Base-by-base conservation (phyloP, 306 rosid species). In the Malus orientalis region DNA sequence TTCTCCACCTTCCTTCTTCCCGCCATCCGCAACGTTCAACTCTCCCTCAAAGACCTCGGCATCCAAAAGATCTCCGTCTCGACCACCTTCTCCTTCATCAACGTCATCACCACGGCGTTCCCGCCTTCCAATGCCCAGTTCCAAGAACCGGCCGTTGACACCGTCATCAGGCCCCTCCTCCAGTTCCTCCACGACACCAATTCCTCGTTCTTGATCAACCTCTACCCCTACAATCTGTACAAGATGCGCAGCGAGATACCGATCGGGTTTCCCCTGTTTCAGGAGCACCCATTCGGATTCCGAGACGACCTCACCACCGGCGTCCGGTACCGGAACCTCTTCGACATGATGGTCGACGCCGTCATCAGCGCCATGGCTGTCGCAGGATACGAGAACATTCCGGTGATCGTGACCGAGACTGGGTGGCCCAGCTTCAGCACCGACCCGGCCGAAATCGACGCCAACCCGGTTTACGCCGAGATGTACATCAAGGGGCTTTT, bases 221-320 rank as follows among this genome's bases (percentile, higher is more conserved):
- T 94, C 65, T 90, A 90, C 79, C 98, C 98, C 4, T 94, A 94
- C 95, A 88, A 92, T 10, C 74, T 91, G 69, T 94, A 87, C 88
- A 78, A 89, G 27, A 51, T 83, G 71, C 72, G 80, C 15, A 23
- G 84, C 14, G 96, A 88, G 79, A 94, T 94, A 6, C 96, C 97
- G 0, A 78, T 92, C 20, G 95, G 89, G 1, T 81, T 84, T 23
- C 93, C 98, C 25, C 86, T 94, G 23, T 94, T 94, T 40, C 92
- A 90, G 63, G 87, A 89, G 12, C 81, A 83, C 38, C 81, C 93
- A 2, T 94, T 91, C 81, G 88, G 85, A 23, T 94, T 91, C 89
- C 88, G 97, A 2, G 97, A 91, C 76, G 98, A 94, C 40, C 38
- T 88, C 57, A 57, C 57, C 59, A 86, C 97, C 69, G 97, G 98